Evolutionary conservation across 2,329 filamentous ascomycete genomes (phyloP).

Genomic region (Fusarium sp.): DNA sequence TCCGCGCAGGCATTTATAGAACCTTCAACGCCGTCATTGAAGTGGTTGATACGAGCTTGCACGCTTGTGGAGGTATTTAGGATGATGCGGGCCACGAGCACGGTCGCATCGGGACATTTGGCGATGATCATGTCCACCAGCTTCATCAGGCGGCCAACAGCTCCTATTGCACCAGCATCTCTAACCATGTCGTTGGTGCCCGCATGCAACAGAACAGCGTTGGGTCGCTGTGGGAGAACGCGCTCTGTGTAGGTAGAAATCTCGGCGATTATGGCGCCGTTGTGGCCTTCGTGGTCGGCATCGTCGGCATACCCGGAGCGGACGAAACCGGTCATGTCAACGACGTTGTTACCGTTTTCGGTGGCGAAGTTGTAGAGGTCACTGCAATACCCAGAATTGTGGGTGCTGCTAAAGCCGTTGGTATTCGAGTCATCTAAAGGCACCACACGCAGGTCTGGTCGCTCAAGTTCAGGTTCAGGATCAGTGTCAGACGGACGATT

Average conservation of each 20-base stretch:
- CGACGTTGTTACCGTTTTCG: background rate
- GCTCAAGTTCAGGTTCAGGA: background rate
- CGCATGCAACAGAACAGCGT: background rate
- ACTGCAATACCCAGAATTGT: background rate
- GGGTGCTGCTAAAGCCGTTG: background rate
- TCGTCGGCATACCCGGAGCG: background rate
- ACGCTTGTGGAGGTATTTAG: background rate
- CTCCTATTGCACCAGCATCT: background rate
- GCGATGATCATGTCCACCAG: background rate
- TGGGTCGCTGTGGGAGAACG: background rate
- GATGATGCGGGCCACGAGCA: background rate
- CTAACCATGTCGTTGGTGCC: background rate
- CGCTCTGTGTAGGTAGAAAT: background rate
- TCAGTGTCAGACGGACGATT: too few species aligned
- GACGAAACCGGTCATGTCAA: background rate
- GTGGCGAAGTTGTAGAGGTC: background rate
- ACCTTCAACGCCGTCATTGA: background rate
- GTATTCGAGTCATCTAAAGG: background rate
- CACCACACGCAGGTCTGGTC: background rate
- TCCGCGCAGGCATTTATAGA: background rate
- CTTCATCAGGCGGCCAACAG: background rate
- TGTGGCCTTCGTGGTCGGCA: background rate
- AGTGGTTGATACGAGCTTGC: background rate
- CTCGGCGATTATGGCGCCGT: background rate
- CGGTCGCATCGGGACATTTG: background rate